Percentiles rank a stretch among this genome's conserved stretches.
Evolutionary conservation across 2,329 filamentous ascomycete genomes (phyloP).

Genomic region (Penicillium sp.): DNA sequence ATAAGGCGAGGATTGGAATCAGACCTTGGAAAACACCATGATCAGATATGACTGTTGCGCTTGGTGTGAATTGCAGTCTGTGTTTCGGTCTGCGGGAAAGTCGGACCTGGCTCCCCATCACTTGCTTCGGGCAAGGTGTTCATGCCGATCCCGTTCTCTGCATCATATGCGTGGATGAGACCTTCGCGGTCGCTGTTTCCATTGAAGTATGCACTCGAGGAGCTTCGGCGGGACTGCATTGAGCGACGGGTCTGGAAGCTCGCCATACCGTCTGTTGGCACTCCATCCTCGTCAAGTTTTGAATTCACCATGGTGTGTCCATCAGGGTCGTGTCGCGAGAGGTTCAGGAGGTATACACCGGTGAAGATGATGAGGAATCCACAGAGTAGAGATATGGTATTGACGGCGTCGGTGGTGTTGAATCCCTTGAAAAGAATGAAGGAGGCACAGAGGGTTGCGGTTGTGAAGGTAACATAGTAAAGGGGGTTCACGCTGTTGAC

Average conservation of each 20-base stretch:
- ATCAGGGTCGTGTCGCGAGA: conserved; percentile 89
- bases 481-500: conserved; percentile 78
- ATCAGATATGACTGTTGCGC: conserved; percentile 34
- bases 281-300: conserved; percentile 61
- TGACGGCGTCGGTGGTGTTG: conserved; percentile 89
- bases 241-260: conserved; percentile 86
- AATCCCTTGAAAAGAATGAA: conserved; percentile 96
- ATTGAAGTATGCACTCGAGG: conserved; percentile 59
- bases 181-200: conserved; percentile 69
- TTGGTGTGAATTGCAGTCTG: conserved; percentile 29
- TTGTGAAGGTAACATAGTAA: conserved; percentile 98
- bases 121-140: conserved; percentile 76
- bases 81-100: conserved; percentile 31
- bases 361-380: conserved; percentile 95
- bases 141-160: conserved; percentile 76
- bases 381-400: conserved; percentile 86
- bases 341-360: conserved; percentile 90
- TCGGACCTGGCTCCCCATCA: conserved; percentile 53
- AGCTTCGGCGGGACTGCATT: conserved; percentile 82
- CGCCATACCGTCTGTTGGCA: conserved; percentile 88
- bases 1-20: conserved; percentile 19
- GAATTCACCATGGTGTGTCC: conserved; percentile 66
- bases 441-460: conserved; percentile 86
- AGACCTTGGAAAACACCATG: conserved; percentile 5
- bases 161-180: conserved; percentile 84